phyloP scores from a whole-genome alignment of 2,329 filamentous ascomycete genomes.

The Coniochaeta ligniaria region DNA sequence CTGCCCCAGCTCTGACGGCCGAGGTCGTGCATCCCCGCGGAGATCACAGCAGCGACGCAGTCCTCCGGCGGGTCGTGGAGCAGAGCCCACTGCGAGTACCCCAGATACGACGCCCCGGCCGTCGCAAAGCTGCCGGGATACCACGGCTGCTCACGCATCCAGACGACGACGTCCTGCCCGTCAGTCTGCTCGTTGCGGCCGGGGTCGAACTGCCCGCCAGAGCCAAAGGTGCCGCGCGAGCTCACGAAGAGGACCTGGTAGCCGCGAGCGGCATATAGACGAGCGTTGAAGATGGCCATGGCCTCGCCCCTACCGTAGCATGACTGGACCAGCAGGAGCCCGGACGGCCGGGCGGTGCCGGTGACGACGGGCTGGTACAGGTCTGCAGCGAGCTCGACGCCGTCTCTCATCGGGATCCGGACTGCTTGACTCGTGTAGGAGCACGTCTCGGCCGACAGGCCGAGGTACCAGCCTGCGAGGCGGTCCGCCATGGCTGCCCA shows the following conservation, averaged over 20 bases:
- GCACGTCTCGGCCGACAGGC: conserved; percentile 1
- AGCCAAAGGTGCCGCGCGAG: conserved; percentile 14
- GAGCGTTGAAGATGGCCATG: conserved; percentile 4
- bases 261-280: conserved; percentile 13
- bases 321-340: conserved; percentile 1
- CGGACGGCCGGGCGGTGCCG: background rate
- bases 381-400: conserved; percentile 11
- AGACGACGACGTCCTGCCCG: conserved; percentile 8
- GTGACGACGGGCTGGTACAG: conserved; percentile 10
- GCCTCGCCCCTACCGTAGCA: conserved; percentile 9
- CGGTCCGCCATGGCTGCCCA: conserved; percentile 2
- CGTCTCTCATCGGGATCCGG: conserved; percentile 9
- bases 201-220: conserved; percentile 8
- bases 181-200: conserved; percentile 7
- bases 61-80: conserved; percentile 10
- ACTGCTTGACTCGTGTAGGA: conserved; percentile 7
- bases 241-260: conserved; percentile 14
- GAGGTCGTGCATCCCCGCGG: conserved; percentile 8
- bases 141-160: conserved; percentile 15
- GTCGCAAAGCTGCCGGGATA: conserved; percentile 14
- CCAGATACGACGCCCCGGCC: conserved; percentile 10
- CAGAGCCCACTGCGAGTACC: conserved; percentile 13
- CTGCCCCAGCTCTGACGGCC: conserved; percentile 8
- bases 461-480: conserved; percentile 2
- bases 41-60: conserved; percentile 6